Base-by-base conservation (phyloP, 73 alveolate species). In the Uronychia setigera region DNA sequence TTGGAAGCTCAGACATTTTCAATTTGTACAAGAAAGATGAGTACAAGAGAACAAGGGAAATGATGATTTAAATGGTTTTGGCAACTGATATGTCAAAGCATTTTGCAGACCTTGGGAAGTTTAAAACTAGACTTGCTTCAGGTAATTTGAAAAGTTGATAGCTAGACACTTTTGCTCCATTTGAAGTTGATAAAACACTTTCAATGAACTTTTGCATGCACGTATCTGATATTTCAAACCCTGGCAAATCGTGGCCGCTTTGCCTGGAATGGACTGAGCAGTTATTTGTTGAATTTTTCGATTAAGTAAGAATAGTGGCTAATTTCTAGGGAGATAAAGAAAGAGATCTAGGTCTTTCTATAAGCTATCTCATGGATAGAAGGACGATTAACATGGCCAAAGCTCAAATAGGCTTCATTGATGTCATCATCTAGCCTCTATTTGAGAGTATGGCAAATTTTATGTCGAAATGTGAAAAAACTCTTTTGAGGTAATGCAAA, bases 51-150 rank as follows among this genome's bases (percentile, higher is more conserved):
- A 86, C 74, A 58, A 84, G 26, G 32, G 85, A 0, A 58, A n/a
- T 58, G 94, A 86, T 29, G 96, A 77, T 31, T 86, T 90, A 87
- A 74, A 35, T 82, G 27, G 93, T 96, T 33, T 84, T 96, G 27
- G 96, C 92, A 27, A 96, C 99, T 27, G 99, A 96, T 79, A 93
- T 94, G 94, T 90, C 98, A 9, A 77, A 88, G 87, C 99, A 96
- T 91, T 92, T 92, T 83, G 92, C 91, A 19, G 96, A 94, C 32
- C 77, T 92, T 26, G 85, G 86, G 28, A 88, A 92, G 59, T 86
- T 88, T 58, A 92, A 94, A 81, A 58, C 92, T n/a, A 58, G 92
- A 75, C 78, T 87, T 0, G 77, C 87, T 60, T 91, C 97, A 31
- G 83, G 84, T 78, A 95, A 91, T 33, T 67, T 26, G 32, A 29